A percentile compares a stretch with the other conserved stretches of the same genome.
Conservation (phyloP, 2,329 filamentous ascomycete species). For the Saccharata proteae region DNA sequence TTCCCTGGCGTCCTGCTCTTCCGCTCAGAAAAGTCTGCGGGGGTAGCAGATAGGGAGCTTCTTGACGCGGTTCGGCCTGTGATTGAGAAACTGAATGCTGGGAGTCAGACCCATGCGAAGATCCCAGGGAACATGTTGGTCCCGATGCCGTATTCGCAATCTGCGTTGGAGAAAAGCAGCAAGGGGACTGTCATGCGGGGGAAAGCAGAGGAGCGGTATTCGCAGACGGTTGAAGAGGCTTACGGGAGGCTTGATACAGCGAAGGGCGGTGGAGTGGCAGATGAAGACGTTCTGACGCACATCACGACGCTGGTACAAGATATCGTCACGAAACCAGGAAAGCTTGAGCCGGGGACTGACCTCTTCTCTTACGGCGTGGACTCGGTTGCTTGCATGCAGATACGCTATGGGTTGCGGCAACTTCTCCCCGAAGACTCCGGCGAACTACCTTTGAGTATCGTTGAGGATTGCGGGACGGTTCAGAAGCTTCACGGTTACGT, state of each 20-base stretch:
- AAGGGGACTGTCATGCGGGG: slow-evolving; percentile 48
- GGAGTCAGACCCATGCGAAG: slow-evolving; percentile 39
- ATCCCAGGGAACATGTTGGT: slow-evolving; percentile 41
- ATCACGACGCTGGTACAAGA: slow-evolving; percentile 20
- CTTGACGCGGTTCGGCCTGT: slow-evolving; percentile 30
- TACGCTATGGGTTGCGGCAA: slow-evolving; percentile 28
- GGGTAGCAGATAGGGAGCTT: slow-evolving; percentile 25
- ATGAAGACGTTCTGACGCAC: slow-evolving; percentile 19
- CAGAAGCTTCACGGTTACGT: slow-evolving; percentile 27
- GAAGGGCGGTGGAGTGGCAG: slow-evolving; percentile 11
- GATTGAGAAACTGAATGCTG: slow-evolving; percentile 37
- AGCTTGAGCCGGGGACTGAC: slow-evolving; percentile 30
- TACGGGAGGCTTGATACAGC: slow-evolving; percentile 26
- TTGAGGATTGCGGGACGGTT: slow-evolving; percentile 49
- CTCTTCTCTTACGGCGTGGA: slow-evolving; percentile 49
- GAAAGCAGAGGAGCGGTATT: slow-evolving; percentile 39
- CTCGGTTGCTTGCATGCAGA: slow-evolving; percentile 45
- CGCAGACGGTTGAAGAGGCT: slow-evolving; percentile 31
- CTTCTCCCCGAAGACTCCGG: slow-evolving; percentile 22
- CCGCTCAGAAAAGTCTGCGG: slow-evolving; percentile 19
- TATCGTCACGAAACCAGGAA: slow-evolving; percentile 9
- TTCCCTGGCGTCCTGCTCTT: slow-evolving; percentile 48
- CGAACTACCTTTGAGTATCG: slow-evolving; percentile 42
- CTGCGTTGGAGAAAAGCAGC: slow-evolving; percentile 44
- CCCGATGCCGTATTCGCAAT: slow-evolving; percentile 25